A percentile compares a stretch with the other conserved stretches of the same genome.
Conservation (phyloP, 805 yeast genomes). For the Diddensiella santjacobensis region DNA sequence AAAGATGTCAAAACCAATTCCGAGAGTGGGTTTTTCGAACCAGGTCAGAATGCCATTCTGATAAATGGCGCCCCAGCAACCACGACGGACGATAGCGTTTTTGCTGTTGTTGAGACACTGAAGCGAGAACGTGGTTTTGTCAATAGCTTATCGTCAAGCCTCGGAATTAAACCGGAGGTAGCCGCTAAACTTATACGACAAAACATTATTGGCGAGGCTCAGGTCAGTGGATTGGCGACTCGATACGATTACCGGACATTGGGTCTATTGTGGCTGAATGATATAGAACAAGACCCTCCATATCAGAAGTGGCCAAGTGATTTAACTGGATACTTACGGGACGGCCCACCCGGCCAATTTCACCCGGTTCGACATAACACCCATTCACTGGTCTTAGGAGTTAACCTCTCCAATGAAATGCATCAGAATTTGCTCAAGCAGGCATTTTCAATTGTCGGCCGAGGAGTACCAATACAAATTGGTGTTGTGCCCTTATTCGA, state of each 20-base stretch:
- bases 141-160: conserved; percentile 12
- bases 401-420: conserved; percentile 52
- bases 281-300: conserved; percentile 59
- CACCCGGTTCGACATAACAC: conserved; percentile 72
- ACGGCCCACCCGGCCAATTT: conserved; percentile 50
- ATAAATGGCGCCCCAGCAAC: conserved; percentile 63
- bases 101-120: conserved; percentile 35
- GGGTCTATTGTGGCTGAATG: conserved; percentile 67
- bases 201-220: conserved; percentile 19
- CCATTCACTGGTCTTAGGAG: conserved; percentile 65
- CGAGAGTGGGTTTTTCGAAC: conserved; percentile 18
- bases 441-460: conserved; percentile 32
- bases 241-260: conserved; percentile 36
- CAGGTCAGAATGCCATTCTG: conserved; percentile 41
- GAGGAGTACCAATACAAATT: conserved; percentile 69
- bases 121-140: conserved; percentile 37
- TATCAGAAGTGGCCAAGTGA: conserved; percentile 48
- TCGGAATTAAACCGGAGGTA: conserved; percentile 2
- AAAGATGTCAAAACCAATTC: conserved; percentile 27
- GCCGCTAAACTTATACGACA: conserved; percentile 32
- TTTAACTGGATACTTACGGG: conserved; percentile 42
- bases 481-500: conserved; percentile 68
- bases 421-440: conserved; percentile 48
- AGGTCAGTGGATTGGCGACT: conserved; percentile 12
- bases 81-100: conserved; percentile 38